phyloP scores from a whole-genome alignment of 257 asterid species.

The Marsdenia floribunda region DNA sequence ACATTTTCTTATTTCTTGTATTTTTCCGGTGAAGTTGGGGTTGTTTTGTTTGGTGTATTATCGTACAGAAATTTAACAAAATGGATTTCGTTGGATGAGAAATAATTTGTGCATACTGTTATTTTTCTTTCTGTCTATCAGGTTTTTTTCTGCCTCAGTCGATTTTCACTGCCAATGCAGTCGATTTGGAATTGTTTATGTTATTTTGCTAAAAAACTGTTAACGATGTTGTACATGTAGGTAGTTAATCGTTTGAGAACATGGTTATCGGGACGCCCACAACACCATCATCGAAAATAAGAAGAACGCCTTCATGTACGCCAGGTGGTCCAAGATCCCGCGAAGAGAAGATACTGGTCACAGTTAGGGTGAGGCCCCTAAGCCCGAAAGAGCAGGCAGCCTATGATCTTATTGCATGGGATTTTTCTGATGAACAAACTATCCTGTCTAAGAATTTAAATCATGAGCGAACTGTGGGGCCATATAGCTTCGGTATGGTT shows the following conservation, averaged over 20 bases:
- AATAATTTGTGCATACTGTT: neutral
- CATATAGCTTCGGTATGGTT: conserved; percentile 60
- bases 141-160: neutral
- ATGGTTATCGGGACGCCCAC: conserved; percentile 54
- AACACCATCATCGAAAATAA: conserved; percentile 67
- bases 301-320: conserved; percentile 58
- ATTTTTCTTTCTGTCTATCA: neutral
- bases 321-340: conserved; percentile 56
- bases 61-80: neutral
- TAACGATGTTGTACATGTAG: conserved; percentile 16
- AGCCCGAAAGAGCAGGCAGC: conserved; percentile 78
- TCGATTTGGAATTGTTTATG: neutral
- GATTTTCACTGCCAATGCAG: neutral
- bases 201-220: neutral
- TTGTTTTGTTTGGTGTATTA: neutral
- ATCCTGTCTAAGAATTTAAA: conserved; percentile 72
- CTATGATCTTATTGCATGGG: conserved; percentile 91
- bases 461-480: conserved; percentile 69
- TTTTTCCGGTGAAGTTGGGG: neutral
- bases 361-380: conserved; percentile 85
- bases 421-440: conserved; percentile 50
- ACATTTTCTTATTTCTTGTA: neutral
- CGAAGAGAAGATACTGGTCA: conserved; percentile 87
- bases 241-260: conserved; percentile 25
- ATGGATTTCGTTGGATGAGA: neutral